Percentiles rank a stretch among this genome's conserved stretches.
These are phyloP conservation scores for Aspergillus fischeri DNA, from an alignment of 2,329 filamentous ascomycete genomes.

Conservation along the genomic window DNA sequence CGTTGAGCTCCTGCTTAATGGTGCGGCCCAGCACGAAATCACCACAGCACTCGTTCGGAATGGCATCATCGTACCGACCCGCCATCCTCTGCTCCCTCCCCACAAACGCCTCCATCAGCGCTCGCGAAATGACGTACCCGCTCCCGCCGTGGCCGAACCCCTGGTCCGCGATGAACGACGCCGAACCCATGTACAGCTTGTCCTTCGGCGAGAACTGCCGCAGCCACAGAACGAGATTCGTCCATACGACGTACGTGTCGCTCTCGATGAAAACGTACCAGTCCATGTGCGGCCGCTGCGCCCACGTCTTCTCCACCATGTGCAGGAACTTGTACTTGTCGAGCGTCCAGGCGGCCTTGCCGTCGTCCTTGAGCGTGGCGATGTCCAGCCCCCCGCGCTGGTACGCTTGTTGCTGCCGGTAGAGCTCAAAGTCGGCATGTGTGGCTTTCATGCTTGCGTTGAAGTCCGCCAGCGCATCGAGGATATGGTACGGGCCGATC, in stretches of 20 bases:
- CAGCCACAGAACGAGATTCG: conserved; percentile 50
- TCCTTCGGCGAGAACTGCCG: conserved; percentile 42
- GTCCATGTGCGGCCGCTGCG: conserved; percentile 48
- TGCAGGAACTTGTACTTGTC: conserved; percentile 63
- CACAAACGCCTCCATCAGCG: conserved; percentile 48
- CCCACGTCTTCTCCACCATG: conserved; percentile 54
- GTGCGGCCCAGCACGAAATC: conserved; percentile 49
- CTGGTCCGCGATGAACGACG: conserved; percentile 41
- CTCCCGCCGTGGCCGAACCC: conserved; percentile 56
- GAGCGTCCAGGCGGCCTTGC: conserved; percentile 47
- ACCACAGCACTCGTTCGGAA: conserved; percentile 47
- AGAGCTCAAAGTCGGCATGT: conserved; percentile 50
- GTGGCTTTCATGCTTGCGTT: conserved; percentile 38
- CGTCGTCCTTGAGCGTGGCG: conserved; percentile 7
- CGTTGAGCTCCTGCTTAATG: conserved; percentile 44
- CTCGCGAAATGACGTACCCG: conserved; percentile 48
- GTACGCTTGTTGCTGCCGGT: conserved; percentile 42
- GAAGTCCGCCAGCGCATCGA: conserved; percentile 33
- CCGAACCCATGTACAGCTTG: conserved; percentile 50
- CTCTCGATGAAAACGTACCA: conserved; percentile 59
- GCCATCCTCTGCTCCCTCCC: conserved; percentile 44
- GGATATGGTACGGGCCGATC: conserved; percentile 26
- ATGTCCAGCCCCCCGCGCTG: conserved; percentile 42
- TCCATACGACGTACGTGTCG: conserved; percentile 53
- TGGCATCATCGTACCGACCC: conserved; percentile 44